Evolutionary conservation across 371 early-diverging fungal genomes (phyloP).

Genomic region (Mortierella sp.): DNA sequence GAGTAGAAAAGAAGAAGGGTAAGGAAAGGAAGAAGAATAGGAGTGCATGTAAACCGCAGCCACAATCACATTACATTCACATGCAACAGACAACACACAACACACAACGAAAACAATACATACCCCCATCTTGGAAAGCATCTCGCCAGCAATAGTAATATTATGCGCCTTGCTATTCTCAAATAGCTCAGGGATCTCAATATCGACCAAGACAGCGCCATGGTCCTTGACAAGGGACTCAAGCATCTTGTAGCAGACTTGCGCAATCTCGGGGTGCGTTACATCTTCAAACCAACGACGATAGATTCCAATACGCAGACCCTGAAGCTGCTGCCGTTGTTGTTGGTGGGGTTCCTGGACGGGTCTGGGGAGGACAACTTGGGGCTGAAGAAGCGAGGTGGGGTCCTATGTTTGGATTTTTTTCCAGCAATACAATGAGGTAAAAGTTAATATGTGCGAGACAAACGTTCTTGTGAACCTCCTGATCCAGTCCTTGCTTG

Average conservation of each 20-base stretch:
- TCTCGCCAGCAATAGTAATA: constrained; percentile 76
- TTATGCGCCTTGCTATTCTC: constrained; percentile 69
- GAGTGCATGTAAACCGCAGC: too few species aligned
- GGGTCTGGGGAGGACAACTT: constrained; percentile 37
- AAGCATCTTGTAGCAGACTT: constrained; percentile 60
- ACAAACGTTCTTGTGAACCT: not conserved
- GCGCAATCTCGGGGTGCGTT: constrained; percentile 62
- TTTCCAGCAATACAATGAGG: not conserved
- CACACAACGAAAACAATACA: not conserved
- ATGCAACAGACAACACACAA: not conserved
- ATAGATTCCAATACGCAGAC: constrained; percentile 68
- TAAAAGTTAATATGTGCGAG: not conserved
- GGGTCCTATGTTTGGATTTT: constrained; percentile 29
- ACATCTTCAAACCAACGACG: constrained; percentile 67
- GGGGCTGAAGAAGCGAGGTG: constrained; percentile 57
- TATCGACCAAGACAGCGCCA: constrained; percentile 75
- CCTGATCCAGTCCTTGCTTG: too few species aligned
- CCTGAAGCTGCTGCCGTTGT: constrained; percentile 59
- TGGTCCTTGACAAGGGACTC: constrained; percentile 56
- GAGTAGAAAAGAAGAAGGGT: not conserved
- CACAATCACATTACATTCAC: too few species aligned
- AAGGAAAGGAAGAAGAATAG: not conserved
- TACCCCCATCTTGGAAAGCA: constrained; percentile 60
- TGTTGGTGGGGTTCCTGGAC: constrained; percentile 5
- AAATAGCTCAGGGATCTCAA: constrained; percentile 77